Base-by-base conservation (phyloP, 768 basidiomycete genomes). In the Sistotremastrum niveocremeum region DNA sequence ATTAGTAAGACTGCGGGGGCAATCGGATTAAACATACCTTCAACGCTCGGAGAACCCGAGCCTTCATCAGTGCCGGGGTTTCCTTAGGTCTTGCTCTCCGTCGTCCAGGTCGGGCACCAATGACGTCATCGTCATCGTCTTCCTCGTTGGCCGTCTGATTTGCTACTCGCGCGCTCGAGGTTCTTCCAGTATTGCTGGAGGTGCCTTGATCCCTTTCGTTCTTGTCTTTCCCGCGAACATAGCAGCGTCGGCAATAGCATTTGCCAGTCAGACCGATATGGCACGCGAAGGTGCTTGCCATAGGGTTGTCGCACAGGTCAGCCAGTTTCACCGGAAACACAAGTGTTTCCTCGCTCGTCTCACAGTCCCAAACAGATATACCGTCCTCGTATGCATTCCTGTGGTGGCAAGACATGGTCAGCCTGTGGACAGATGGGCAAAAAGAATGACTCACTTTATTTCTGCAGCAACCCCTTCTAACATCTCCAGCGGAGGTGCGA, bases 261-360 rank as follows among this genome's bases (percentile, higher is more conserved):
- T 63, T 66, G 0, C 61, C 67, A 0, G 39, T 45, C 6, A 67
- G 47, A 0, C 67, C 70, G 46, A 70, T 62, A 42, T 74, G 72
- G 41, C 62, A 71, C 0, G 68, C 62, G 48, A 71, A 54, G 50
- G 71, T 65, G 39, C 68, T 57, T 34, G 53, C 65, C 70, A 70
- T 71, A 0, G 68, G 71, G 49, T 73, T 72, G 48, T 73, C 68
- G 0, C 69, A 69, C 0, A 65, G 56, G 4, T 56, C 28, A 2
- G 52, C 52, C 2, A 54, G 39, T 2, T 54, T 46, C 5, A 34
- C 45, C 0, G 53, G 49, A 6, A 56, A 42, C 2, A 56, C 12
- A 1, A 57, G 45, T 3, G 54, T 43, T 4, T 20, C 28, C 1
- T 42, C 34, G 5, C 48, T 32, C 11, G 34, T 11, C 8, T 28